Percentiles rank a stretch among this genome's conserved stretches.
phyloP scores from a whole-genome alignment of 768 basidiomycete genomes.

The Lentinula aciculospora region DNA sequence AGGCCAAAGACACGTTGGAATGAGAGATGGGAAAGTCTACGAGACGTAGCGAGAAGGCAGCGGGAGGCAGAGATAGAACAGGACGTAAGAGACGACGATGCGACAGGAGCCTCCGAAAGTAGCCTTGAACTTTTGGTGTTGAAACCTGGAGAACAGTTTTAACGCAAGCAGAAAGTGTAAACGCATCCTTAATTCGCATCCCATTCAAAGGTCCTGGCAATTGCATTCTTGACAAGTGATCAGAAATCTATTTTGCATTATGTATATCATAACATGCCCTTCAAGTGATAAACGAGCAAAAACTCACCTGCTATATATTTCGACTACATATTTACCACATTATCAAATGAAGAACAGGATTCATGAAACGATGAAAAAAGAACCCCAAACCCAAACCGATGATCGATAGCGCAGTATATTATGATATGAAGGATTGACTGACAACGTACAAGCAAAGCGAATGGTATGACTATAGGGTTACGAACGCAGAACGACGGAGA shows the following conservation, averaged over 20 bases:
- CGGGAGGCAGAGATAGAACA: neutral
- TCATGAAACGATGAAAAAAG: no score
- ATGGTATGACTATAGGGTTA: neutral
- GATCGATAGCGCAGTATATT: neutral
- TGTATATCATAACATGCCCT: neutral
- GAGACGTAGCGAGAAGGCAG: neutral
- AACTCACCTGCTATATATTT: neutral
- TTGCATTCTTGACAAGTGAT: neutral
- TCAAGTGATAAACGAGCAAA: neutral
- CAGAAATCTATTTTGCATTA: neutral
- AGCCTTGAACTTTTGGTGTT: neutral
- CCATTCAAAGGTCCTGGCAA: neutral
- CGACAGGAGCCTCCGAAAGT: no score
- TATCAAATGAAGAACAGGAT: neutral
- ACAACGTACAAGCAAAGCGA: neutral
- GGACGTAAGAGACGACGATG: neutral
- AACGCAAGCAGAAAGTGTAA: neutral
- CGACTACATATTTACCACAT: neutral
- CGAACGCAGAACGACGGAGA: neutral
- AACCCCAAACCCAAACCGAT: no score
- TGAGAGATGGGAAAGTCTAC: constrained; percentile 2
- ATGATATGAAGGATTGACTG: neutral
- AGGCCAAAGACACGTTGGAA: neutral
- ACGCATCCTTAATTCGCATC: neutral
- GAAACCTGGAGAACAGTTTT: constrained; percentile 1